Evolutionary conservation across 768 basidiomycete genomes (phyloP), one percentile per base, ranked within the genome.

Genomic region (Leucosporidium yakuticum): DNA sequence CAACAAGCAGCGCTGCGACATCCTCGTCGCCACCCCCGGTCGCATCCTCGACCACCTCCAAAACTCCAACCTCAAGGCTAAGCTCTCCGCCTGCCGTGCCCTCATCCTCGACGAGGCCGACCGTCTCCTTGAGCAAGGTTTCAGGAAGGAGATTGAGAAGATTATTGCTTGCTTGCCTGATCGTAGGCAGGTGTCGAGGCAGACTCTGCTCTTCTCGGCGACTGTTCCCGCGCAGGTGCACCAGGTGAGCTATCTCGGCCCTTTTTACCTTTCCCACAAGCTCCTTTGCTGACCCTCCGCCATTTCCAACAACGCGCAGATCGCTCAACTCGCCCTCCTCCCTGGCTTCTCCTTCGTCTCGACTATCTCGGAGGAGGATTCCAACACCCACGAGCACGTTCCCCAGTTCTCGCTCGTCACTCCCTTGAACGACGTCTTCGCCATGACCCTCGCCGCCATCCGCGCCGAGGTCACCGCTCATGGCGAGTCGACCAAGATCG

Each of bases 351-450:
- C 67, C 58, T 86, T 86, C 74, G 79, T 87, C 58, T 84, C 83
- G 14, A 87, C 86, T 5, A 77, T 87, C 21, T 77, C 77, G 1
- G 82, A 81, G 25, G 83, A 84, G 62, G 86, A 87, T 70, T 79
- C 81, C 21, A 85, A 84, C 69, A 84, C 84, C 0, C 86, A 87
- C 75, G 80, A 84, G 69, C 85, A 86, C 65, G 86, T 86, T 80
- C 76, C 67, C 31, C 86, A 87, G 78, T 78, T 63, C 58, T 53
- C 53, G 14, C 44, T 74, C 56, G 57, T 55, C 32, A 55, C 67
- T 21, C 34, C 57, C 2, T 81, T 82, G 49, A 71, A 76, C 11
- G 78, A 83, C 44, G 79, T 79, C 47, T 73, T 85, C 56, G 79
- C 84, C 15, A 79, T 81, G 9, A 48, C 83, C 20, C 78, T 81